Evolutionary conservation across 371 early-diverging fungal species (phyloP).

Genomic region (Mucor circinelloides): DNA sequence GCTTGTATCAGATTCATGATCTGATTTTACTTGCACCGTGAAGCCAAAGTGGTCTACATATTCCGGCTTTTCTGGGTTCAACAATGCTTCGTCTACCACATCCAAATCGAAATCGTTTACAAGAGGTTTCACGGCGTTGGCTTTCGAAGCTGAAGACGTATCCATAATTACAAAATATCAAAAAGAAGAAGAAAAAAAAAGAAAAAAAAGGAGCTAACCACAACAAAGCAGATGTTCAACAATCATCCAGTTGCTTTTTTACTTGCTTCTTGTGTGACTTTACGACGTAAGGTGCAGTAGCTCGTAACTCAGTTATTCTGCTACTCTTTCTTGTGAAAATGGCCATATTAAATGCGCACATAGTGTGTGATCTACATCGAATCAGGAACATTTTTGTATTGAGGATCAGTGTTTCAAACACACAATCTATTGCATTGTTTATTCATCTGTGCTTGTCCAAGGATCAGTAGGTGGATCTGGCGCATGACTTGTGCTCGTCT

Average conservation of each 20-base stretch:
- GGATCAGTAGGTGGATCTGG: not conserved
- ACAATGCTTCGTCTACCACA: constrained; percentile 45
- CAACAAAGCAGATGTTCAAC: not conserved
- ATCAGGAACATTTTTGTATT: not conserved
- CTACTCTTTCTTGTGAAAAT: not conserved
- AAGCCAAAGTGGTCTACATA: constrained; percentile 50
- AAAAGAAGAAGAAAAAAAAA: not conserved
- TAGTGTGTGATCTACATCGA: too few relatives aligned
- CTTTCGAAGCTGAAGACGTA: not conserved
- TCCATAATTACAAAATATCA: not conserved
- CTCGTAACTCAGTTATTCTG: not conserved
- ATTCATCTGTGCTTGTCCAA: not conserved
- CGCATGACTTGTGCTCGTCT: not conserved
- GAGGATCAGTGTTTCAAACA: not conserved
- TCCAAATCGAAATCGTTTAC: constrained; percentile 42
- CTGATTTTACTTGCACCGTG: constrained; percentile 44
- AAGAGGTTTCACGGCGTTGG: not conserved
- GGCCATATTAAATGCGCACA: not conserved
- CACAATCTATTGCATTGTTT: not conserved
- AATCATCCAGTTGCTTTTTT: not conserved
- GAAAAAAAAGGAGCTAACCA: constrained; percentile 1
- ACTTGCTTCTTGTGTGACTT: constrained; percentile 2
- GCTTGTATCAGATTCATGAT: constrained; percentile 24
- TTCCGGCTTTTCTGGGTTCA: constrained; percentile 39
- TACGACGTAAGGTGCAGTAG: not conserved